These are phyloP conservation scores for Filobasidium floriforme DNA, from an alignment of 768 basidiomycete species.

Conservation along the genomic window DNA sequence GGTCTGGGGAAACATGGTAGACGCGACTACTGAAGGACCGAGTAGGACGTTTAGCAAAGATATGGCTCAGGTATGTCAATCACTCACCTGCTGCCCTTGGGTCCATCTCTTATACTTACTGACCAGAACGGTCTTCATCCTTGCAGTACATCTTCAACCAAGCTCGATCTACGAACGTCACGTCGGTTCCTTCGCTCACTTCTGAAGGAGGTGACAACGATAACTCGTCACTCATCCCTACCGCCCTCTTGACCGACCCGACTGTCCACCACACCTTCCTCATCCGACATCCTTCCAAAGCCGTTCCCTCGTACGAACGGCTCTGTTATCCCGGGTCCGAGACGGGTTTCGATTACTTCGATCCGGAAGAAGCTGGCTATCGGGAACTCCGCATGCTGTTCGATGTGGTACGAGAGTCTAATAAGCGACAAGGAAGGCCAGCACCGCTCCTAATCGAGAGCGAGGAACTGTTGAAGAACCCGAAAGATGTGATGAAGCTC, in stretches of 20 bases:
- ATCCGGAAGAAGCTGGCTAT: slow-evolving; percentile 32
- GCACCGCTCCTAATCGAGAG: slow-evolving; percentile 29
- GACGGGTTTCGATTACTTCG: slow-evolving; percentile 37
- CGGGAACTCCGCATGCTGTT: slow-evolving; percentile 25
- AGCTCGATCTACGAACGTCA: slow-evolving; percentile 10
- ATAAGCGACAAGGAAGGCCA: slow-evolving; percentile 1
- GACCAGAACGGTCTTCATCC: not conserved
- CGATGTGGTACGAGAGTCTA: slow-evolving; percentile 17
- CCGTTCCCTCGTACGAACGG: slow-evolving; percentile 31
- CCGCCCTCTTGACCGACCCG: slow-evolving; percentile 24
- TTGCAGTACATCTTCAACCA: slow-evolving; percentile 31
- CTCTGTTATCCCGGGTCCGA: slow-evolving; percentile 31
- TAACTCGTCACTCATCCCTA: slow-evolving; percentile 35
- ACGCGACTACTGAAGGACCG: slow-evolving; percentile 5
- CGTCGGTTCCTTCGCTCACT: slow-evolving; percentile 19
- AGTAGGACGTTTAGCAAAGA: slow-evolving; percentile 30
- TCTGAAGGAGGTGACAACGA: not conserved
- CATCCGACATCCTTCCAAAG: slow-evolving; percentile 33
- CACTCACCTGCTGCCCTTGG: too few species aligned
- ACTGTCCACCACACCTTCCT: slow-evolving; percentile 35
- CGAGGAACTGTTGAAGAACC: slow-evolving; percentile 26
- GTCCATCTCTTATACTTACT: not conserved
- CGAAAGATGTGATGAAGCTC: slow-evolving; percentile 22
- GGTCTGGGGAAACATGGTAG: slow-evolving; percentile 20
- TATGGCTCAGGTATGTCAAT: slow-evolving; percentile 13